A percentile compares a stretch with the other conserved stretches of the same genome.
These are phyloP conservation scores for Pleodorina starrii DNA, from an alignment of 139 green algal species.

Conservation along the genomic window DNA sequence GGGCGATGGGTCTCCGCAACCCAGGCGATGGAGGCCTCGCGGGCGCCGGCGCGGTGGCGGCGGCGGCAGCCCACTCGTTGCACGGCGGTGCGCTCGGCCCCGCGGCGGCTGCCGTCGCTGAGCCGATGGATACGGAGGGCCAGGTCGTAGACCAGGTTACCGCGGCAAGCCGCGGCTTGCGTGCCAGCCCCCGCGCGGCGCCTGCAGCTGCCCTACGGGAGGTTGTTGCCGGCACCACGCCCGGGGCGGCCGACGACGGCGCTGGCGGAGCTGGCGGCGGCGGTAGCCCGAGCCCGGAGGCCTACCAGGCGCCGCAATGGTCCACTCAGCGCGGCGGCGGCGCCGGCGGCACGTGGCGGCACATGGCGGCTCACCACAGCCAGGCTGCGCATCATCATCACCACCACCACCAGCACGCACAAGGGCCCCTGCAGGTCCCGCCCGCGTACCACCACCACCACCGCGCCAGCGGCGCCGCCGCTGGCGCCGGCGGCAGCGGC, in stretches of 20 bases:
- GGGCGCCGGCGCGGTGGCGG: neutral
- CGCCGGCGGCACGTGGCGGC: neutral
- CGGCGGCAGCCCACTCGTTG: neutral
- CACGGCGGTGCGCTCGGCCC: neutral
- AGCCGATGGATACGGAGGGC: conserved; percentile 44
- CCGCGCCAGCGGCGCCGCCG: neutral
- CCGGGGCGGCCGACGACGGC: neutral
- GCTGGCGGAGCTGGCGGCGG: neutral
- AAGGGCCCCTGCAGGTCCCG: neutral
- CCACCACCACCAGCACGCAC: conserved; percentile 4
- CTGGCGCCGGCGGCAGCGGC: neutral
- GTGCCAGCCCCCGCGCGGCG: neutral
- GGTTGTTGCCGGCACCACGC: neutral
- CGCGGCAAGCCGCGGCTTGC: neutral
- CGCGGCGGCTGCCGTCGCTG: neutral
- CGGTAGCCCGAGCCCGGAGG: neutral
- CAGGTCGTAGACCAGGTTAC: conserved; percentile 20
- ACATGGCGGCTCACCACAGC: neutral
- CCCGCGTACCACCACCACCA: neutral
- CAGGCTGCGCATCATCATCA: neutral
- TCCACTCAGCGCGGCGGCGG: conserved; percentile 10
- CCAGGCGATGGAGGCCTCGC: neutral
- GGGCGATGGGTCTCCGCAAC: neutral
- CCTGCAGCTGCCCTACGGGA: neutral
- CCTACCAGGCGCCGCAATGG: conserved; percentile 43